phyloP scores from a whole-genome alignment of 202 grass and related monocot species.

The Eragrostis tef region DNA sequence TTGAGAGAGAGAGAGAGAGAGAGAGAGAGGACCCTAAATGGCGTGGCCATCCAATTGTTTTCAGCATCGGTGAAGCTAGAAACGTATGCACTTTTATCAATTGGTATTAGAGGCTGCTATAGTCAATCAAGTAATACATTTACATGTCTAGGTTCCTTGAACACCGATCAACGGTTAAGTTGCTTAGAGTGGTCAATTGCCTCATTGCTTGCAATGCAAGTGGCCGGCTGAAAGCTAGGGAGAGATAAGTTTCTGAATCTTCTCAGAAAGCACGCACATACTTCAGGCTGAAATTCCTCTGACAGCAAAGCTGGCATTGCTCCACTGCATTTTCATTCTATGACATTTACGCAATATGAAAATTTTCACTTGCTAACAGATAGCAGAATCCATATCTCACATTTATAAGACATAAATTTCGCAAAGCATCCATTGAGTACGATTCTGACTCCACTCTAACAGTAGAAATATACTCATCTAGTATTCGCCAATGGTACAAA shows the following conservation, averaged over 20 bases:
- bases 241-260: slow-evolving; percentile 22
- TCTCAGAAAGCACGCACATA: slow-evolving; percentile 7
- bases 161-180: background rate
- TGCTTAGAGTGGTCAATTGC: slow-evolving; percentile 14
- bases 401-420: too few relatives aligned
- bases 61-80: slow-evolving; percentile 27
- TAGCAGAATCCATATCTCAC: too few relatives aligned
- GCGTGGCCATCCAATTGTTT: background rate
- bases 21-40: too few relatives aligned
- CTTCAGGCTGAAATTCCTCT: slow-evolving; percentile 1
- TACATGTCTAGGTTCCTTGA: slow-evolving; percentile 15
- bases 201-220: slow-evolving; percentile 16
- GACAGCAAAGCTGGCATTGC: background rate
- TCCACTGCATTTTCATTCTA: background rate
- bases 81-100: background rate
- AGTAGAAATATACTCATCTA: background rate
- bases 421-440: too few relatives aligned
- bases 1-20: too few relatives aligned
- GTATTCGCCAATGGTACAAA: background rate
- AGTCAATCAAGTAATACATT: slow-evolving; percentile 10
- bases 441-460: too few relatives aligned
- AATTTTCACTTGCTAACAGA: too few relatives aligned
- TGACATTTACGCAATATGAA: too few relatives aligned
- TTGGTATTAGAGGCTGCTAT: background rate
- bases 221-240: slow-evolving; percentile 24